A percentile compares a stretch with the other conserved stretches of the same genome.
Conservation (phyloP, 2,329 filamentous ascomycete genomes). For the Phyllosticta paracitricarpa region DNA sequence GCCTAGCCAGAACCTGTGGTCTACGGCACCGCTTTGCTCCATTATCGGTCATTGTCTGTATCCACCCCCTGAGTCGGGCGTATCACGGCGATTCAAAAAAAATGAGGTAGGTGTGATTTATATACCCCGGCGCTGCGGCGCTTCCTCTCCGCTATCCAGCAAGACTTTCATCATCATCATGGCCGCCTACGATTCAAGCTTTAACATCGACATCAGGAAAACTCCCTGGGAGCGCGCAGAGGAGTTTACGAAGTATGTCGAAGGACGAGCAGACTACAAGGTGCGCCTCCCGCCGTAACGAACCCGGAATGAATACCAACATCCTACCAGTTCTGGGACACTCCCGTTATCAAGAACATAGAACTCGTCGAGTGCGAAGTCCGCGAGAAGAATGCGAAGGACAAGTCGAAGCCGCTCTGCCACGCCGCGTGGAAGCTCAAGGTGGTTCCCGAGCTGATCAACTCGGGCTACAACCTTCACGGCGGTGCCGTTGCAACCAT, state of each 20-base stretch:
- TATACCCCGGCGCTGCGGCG: neutral
- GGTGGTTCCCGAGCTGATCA: constrained; percentile 36
- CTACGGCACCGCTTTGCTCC: neutral
- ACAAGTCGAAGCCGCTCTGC: constrained; percentile 21
- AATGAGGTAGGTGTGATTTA: neutral
- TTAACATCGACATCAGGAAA: constrained; percentile 3
- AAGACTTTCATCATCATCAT: neutral
- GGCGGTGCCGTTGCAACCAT: constrained; percentile 45
- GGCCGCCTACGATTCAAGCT: neutral
- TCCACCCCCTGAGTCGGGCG: neutral
- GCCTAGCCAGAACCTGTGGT: neutral
- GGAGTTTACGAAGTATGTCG: constrained; percentile 13
- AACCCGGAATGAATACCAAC: neutral
- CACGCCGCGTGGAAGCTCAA: constrained; percentile 35
- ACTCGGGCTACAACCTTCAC: constrained; percentile 40
- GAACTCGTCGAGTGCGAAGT: constrained; percentile 25
- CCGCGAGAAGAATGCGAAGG: constrained; percentile 15
- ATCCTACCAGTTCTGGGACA: constrained; percentile 22
- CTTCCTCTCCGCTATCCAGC: neutral
- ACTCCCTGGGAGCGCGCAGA: constrained; percentile 17
- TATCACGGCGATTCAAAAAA: neutral
- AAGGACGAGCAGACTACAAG: constrained; percentile 1
- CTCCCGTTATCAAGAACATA: constrained; percentile 20
- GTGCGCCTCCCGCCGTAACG: neutral
- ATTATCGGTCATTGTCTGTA: neutral